These are phyloP conservation scores for Eremothecium gossypii DNA, from an alignment of 1,139 yeast species.

Conservation along the genomic window DNA sequence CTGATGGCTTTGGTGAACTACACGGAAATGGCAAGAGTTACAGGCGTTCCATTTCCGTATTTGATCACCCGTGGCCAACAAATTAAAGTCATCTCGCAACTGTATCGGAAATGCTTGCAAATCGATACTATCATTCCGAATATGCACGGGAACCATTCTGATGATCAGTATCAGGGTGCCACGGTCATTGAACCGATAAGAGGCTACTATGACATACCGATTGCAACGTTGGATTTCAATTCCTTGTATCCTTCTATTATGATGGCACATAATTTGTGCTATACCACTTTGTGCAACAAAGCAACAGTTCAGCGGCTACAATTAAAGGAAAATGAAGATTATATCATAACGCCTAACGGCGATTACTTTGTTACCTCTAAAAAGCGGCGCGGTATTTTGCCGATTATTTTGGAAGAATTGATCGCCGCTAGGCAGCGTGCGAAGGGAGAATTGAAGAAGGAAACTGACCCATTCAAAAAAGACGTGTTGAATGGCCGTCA, in stretches of 20 bases:
- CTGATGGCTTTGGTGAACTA: constrained; percentile 94
- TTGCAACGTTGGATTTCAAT: constrained; percentile 95
- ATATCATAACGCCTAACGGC: constrained; percentile 82
- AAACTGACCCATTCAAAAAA: constrained; percentile 86
- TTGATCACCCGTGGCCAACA: constrained; percentile 91
- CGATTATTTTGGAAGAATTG: constrained; percentile 83
- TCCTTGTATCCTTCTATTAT: constrained; percentile 96
- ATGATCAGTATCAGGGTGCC: constrained; percentile 97
- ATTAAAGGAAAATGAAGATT: constrained; percentile 64
- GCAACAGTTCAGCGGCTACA: constrained; percentile 58
- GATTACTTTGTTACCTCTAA: constrained; percentile 76
- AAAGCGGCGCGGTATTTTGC: constrained; percentile 75
- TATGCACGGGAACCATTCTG: constrained; percentile 68
- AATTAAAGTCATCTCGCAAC: constrained; percentile 90
- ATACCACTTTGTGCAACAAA: constrained; percentile 73
- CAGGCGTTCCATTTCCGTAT: constrained; percentile 95
- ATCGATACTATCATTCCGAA: constrained; percentile 87
- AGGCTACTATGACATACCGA: constrained; percentile 94
- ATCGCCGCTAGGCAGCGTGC: constrained; percentile 90
- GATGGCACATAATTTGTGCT: constrained; percentile 99
- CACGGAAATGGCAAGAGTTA: constrained; percentile 98
- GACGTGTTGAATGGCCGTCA: constrained; percentile 97
- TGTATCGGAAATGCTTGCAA: constrained; percentile 82
- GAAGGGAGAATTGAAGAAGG: constrained; percentile 79
- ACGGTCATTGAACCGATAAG: constrained; percentile 95